Evolutionary conservation across 192 early-diverging fungal species (phyloP), one percentile per base, ranked within the genome.

Genomic region (Diversispora epigaea): DNA sequence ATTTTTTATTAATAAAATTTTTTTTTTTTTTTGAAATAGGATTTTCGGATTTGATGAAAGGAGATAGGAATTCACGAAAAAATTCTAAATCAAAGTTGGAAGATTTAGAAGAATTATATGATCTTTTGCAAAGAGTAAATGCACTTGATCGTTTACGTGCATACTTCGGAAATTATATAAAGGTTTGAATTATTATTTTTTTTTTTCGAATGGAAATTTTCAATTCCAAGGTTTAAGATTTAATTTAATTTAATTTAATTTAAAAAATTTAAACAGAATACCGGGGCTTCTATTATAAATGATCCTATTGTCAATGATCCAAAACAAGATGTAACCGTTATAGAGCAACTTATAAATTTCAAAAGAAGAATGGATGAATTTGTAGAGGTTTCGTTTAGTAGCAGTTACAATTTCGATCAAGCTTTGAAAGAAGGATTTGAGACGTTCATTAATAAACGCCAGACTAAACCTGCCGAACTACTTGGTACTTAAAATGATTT

Each of bases 81-180:
- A 9, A 45, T 65, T 47, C n/a, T 88, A 22, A 76, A 88, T n/a
- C n/a, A n/a, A n/a, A n/a, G n/a, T n/a, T n/a, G n/a, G n/a, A n/a
- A 17, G 92, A 94, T 65, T 77, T 99, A 39, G 83, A 80, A 45
- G 80, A 88, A 9, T 83, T 97, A 80, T 95, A 96, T 77, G 74
- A 80, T 32, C 82, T 99, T n/a, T 78, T 97, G 25, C 76, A 77
- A 14, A 85, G 91, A 17, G 95, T 97, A 2, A 72, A 84, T 60
- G 86, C 85, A n/a, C 82, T 95, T 15, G 86, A 88, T 47, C 75
- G 83, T 46, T 82, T 97, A 71, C 88, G 86, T 10, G 76, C 79
- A 40, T 84, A 84, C 52, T 91, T 93, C 77, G 88, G 85, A 3
- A 73, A 76, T 66, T 90, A 89, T 60, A 84, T 99, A 65, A 95